Base-by-base conservation (phyloP, 345 rosid genomes). In the Rhodamnia argentea region DNA sequence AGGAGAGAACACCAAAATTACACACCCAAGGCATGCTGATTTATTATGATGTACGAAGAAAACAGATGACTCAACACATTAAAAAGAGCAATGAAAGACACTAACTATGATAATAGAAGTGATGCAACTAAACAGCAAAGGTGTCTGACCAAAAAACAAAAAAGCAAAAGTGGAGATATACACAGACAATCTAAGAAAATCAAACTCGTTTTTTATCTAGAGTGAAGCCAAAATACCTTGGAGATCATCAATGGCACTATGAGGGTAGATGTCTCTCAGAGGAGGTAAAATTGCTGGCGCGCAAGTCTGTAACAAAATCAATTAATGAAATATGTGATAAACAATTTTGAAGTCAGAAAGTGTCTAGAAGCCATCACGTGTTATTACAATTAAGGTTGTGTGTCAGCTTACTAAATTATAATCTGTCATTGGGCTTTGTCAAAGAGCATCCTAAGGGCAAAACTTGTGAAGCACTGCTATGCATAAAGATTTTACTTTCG, bases 281-380 rank as follows among this genome's bases (percentile, higher is more conserved):
- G 99, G 98, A 83, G 99, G 99, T 23, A 97, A 90, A 85, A 97
- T 94, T 42, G 98, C 90, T 82, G 99, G 98, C n/a, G 83, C 92
- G 83, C 98, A 95, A 14, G 99, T 97, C 99, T 97, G 93, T 60
- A 87, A 86, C 59, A 87, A 84, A 88, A 87, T 75, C 52, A 29
- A 42, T 52, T 23, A 29, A 57, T 29, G 70, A 76, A 18, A 76
- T 23, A 59, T 22, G 18, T n/a, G 15, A 40, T 54, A 29, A 70
- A 32, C 24, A 32, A 8, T 42, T 40, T 32, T 70, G 12, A 9
- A 70, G 78, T 70, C 18, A 22, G 42, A 70, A 70, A 18, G 78
- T 70, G 13, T 70, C 47, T 18, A 70, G 47, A 70, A 37, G 78
- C 13, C 78, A 70, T 70, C 78, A 32, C 6, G 24, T 37, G 78